phyloP scores from a whole-genome alignment of 805 yeast species.

The Vanderwaltozyma yarrowii region DNA sequence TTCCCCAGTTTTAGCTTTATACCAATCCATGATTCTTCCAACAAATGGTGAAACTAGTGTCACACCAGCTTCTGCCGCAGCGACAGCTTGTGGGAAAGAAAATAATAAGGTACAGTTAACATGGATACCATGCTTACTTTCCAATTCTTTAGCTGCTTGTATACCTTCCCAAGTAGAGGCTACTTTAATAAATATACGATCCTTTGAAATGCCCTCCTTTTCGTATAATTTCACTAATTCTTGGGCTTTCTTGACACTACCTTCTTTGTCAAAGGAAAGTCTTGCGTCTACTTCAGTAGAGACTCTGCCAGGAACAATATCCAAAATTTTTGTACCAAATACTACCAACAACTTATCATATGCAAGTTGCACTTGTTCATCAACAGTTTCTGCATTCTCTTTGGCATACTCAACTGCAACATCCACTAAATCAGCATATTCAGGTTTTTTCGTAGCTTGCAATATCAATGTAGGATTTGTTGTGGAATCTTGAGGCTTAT shows the following conservation, averaged over 20 bases:
- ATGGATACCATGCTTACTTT: slow-evolving; percentile 81
- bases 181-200: slow-evolving; percentile 84
- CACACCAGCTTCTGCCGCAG: slow-evolving; percentile 93
- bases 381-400: slow-evolving; percentile 38
- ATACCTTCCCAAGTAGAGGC: slow-evolving; percentile 99
- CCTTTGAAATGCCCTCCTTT: slow-evolving; percentile 73
- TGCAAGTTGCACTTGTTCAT: slow-evolving; percentile 64
- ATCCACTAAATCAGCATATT: slow-evolving; percentile 80
- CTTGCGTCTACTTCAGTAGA: slow-evolving; percentile 98
- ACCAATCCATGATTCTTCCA: slow-evolving; percentile 98
- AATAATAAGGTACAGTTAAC: slow-evolving; percentile 88
- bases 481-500: slow-evolving; percentile 97
- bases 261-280: slow-evolving; percentile 88
- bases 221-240: slow-evolving; percentile 80
- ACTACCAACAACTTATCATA: slow-evolving; percentile 86
- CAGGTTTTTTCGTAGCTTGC: slow-evolving; percentile 85
- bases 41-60: slow-evolving; percentile 97
- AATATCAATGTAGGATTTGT: slow-evolving; percentile 95
- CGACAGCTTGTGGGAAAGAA: slow-evolving; percentile 94
- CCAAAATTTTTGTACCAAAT: slow-evolving; percentile 85
- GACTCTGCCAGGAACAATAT: slow-evolving; percentile 96
- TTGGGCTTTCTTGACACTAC: slow-evolving; percentile 83
- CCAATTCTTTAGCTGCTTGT: slow-evolving; percentile 94
- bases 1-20: slow-evolving; percentile 86
- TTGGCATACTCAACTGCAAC: slow-evolving; percentile 79